Percentiles rank a stretch among this genome's conserved stretches.
phyloP scores from a whole-genome alignment of 148 eudicot species.

The Camellia lanceoleosa region DNA sequence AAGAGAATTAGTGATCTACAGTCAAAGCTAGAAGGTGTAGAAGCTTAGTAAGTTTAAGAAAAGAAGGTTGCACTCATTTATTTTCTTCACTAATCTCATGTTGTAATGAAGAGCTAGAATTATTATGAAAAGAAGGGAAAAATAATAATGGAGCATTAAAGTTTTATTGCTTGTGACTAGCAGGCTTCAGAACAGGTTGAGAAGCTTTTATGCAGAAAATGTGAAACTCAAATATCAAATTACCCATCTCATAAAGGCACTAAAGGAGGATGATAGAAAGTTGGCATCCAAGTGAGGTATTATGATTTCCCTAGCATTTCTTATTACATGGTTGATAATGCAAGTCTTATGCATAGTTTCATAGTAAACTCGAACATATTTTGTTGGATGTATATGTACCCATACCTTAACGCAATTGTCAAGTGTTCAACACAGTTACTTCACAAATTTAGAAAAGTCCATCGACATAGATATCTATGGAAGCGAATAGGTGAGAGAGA shows the following conservation, averaged over 20 bases:
- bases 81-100: neutral
- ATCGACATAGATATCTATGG: too few species aligned
- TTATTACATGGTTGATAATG: neutral
- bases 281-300: conserved; percentile 27
- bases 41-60: conserved; percentile 50
- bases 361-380: too few species aligned
- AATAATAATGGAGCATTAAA: neutral
- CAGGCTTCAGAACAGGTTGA: conserved; percentile 45
- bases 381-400: too few species aligned
- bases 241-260: conserved; percentile 59
- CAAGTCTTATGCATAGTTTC: too few species aligned
- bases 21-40: conserved; percentile 46
- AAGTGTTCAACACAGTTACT: too few species aligned
- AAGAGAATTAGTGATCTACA: conserved; percentile 55
- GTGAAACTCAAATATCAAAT: conserved; percentile 72
- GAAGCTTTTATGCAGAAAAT: conserved; percentile 50
- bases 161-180: conserved; percentile 2
- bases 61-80: conserved; percentile 43
- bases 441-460: too few species aligned
- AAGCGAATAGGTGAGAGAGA: too few species aligned
- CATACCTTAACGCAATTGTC: too few species aligned
- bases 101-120: neutral
- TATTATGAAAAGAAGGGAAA: neutral
- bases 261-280: conserved; percentile 38
- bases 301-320: neutral